These are phyloP conservation scores for Melanopsichium pennsylvanicum DNA, from an alignment of 1,284 basidiomycete species.

Conservation along the genomic window DNA sequence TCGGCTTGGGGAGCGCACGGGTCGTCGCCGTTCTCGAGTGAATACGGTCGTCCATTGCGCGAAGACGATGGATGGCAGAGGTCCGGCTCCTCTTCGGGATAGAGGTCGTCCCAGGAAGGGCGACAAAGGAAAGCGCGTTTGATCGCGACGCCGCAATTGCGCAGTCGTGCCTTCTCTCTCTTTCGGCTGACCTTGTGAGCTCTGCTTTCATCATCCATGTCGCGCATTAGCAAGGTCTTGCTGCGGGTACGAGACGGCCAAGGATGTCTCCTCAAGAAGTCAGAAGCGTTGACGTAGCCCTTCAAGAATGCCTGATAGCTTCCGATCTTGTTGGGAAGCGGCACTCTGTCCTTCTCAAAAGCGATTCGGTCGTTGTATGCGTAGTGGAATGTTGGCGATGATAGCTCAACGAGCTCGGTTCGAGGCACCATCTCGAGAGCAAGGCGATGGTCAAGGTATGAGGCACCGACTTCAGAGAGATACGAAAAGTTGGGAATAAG, in stretches of 20 bases:
- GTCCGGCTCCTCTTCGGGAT: slow-evolving; percentile 47
- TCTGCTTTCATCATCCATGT: slow-evolving; percentile 81
- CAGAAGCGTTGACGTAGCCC: slow-evolving; percentile 84
- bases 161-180: slow-evolving; percentile 50
- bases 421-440: slow-evolving; percentile 81
- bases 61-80: too few species aligned
- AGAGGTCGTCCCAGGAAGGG: slow-evolving; percentile 76
- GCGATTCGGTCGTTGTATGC: slow-evolving; percentile 55
- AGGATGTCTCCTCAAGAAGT: slow-evolving; percentile 83
- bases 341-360: slow-evolving; percentile 32
- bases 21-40: background rate
- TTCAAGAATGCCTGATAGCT: slow-evolving; percentile 88
- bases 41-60: too few species aligned
- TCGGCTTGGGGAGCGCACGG: slow-evolving; percentile 7
- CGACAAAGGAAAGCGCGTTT: slow-evolving; percentile 68
- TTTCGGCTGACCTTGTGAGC: slow-evolving; percentile 59
- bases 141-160: slow-evolving; percentile 54
- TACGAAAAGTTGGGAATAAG: slow-evolving; percentile 64
- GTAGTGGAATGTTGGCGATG: slow-evolving; percentile 68
- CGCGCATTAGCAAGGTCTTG: slow-evolving; percentile 64
- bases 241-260: slow-evolving; percentile 84
- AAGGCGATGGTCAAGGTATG: slow-evolving; percentile 79
- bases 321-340: slow-evolving; percentile 71
- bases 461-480: slow-evolving; percentile 80
- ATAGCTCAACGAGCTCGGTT: slow-evolving; percentile 82